These are phyloP conservation scores for Calonectria pseudoreteaudii DNA, from an alignment of 2,329 filamentous ascomycete genomes.

Conservation along the genomic window DNA sequence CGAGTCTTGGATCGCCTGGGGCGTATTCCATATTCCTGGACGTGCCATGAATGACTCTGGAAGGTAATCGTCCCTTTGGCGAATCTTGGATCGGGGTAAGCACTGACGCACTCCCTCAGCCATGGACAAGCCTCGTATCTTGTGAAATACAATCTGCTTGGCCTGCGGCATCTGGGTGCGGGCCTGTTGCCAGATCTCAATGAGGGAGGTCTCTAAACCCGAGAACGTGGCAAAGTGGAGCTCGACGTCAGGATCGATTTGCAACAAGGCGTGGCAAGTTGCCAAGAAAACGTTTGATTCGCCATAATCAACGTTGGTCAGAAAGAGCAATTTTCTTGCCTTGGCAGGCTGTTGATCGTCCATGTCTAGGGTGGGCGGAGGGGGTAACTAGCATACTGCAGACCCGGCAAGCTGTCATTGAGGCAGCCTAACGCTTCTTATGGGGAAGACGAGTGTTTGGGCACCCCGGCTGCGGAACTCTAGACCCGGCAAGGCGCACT, in stretches of 20 bases:
- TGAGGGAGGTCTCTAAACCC: conserved; percentile 42
- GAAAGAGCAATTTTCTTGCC: conserved; percentile 47
- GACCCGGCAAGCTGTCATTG: background rate
- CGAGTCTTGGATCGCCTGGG: conserved; percentile 50
- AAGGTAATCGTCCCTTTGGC: background rate
- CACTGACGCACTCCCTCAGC: conserved; percentile 21
- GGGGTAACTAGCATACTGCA: background rate
- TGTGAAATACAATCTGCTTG: conserved; percentile 44
- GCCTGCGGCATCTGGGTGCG: background rate
- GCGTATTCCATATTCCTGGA: conserved; percentile 32
- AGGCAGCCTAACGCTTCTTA: conserved; percentile 5
- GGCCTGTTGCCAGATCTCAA: conserved; percentile 23
- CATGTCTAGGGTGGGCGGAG: background rate
- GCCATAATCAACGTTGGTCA: conserved; percentile 59
- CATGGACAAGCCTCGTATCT: conserved; percentile 37
- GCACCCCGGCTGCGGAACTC: background rate
- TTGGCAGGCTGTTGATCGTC: background rate
- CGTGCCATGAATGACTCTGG: conserved; percentile 20
- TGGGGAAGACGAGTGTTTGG: background rate
- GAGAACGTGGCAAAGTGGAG: conserved; percentile 59
- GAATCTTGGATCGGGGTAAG: background rate
- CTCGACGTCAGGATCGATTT: conserved; percentile 47
- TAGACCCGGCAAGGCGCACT: background rate
- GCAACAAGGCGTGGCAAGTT: conserved; percentile 53
- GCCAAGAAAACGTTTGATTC: conserved; percentile 61